Evolutionary conservation across 306 rosid genomes (phyloP).

Genomic region (Dryas drummondii): DNA sequence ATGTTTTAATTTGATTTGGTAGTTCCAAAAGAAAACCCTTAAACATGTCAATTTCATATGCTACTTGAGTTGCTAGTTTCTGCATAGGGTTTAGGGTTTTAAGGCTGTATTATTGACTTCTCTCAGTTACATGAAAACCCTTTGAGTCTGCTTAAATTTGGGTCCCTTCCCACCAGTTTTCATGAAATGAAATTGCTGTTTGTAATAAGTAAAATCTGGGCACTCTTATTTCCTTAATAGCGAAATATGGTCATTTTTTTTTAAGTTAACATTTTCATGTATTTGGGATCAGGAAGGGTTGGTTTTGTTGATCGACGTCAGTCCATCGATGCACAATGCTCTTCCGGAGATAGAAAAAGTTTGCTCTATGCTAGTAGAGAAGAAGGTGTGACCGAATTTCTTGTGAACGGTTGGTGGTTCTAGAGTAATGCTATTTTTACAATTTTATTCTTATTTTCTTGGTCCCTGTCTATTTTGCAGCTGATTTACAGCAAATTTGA

Average conservation of each 20-base stretch:
- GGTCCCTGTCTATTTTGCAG: slow-evolving; percentile 39
- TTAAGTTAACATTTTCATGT: background rate
- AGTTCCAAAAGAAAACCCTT: background rate
- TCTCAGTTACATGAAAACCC: background rate
- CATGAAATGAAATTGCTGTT: background rate
- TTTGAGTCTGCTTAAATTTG: background rate
- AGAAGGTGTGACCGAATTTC: slow-evolving; percentile 49
- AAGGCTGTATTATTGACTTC: background rate
- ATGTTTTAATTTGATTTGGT: background rate
- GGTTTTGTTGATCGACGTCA: slow-evolving; percentile 84
- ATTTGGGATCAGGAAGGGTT: slow-evolving; percentile 53
- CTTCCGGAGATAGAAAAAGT: slow-evolving; percentile 75
- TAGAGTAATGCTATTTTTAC: background rate
- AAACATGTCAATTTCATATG: background rate
- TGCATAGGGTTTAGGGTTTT: slow-evolving; percentile 15
- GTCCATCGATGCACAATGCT: slow-evolving; percentile 80
- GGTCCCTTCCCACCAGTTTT: background rate
- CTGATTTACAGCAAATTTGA: slow-evolving; percentile 58
- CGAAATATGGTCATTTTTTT: background rate
- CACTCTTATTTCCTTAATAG: background rate
- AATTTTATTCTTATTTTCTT: background rate
- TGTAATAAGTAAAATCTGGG: background rate
- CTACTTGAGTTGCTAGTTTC: background rate
- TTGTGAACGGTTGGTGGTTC: background rate
- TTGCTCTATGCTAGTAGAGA: slow-evolving; percentile 65